Conservation (phyloP, 2,329 filamentous ascomycete species). For the Exophiala xenobiotica region DNA sequence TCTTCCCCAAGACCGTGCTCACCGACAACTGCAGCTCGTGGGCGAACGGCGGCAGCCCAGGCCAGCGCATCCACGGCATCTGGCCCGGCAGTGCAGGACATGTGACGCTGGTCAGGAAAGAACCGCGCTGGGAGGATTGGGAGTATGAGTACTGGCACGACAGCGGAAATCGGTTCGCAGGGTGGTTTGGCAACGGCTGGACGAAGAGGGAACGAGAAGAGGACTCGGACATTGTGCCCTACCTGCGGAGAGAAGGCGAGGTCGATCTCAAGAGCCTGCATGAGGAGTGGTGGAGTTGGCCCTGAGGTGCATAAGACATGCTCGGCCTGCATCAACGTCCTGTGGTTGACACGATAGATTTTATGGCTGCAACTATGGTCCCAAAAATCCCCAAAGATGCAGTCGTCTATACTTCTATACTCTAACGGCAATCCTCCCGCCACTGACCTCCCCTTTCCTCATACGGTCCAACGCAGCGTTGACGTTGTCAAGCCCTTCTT, state of each 20-base stretch:
- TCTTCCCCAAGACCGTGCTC: constrained; percentile 54
- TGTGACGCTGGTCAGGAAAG: constrained; percentile 21
- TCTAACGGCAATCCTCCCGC: constrained; percentile 65
- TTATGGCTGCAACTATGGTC: background rate
- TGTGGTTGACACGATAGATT: background rate
- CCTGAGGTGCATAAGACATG: background rate
- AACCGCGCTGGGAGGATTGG: constrained; percentile 28
- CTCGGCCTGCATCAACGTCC: background rate
- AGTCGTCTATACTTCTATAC: constrained; percentile 7
- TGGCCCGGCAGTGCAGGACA: constrained; percentile 28
- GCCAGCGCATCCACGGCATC: constrained; percentile 21
- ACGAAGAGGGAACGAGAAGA: constrained; percentile 21
- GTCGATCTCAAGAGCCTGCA: constrained; percentile 23
- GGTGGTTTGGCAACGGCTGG: constrained; percentile 27
- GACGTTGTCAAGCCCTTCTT: constrained; percentile 64
- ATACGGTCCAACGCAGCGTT: constrained; percentile 67
- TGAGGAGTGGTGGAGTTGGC: constrained; percentile 24
- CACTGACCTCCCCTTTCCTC: constrained; percentile 64
- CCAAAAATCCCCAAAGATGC: background rate
- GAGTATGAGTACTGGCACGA: constrained; percentile 22
- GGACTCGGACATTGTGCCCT: constrained; percentile 21
- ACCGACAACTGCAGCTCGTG: constrained; percentile 27
- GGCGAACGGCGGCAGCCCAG: constrained; percentile 24
- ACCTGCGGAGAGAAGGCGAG: constrained; percentile 15
- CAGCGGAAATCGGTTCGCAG: constrained; percentile 17